phyloP scores from a whole-genome alignment of 106 monocot species.

The Alisma plantagoaquatica region DNA sequence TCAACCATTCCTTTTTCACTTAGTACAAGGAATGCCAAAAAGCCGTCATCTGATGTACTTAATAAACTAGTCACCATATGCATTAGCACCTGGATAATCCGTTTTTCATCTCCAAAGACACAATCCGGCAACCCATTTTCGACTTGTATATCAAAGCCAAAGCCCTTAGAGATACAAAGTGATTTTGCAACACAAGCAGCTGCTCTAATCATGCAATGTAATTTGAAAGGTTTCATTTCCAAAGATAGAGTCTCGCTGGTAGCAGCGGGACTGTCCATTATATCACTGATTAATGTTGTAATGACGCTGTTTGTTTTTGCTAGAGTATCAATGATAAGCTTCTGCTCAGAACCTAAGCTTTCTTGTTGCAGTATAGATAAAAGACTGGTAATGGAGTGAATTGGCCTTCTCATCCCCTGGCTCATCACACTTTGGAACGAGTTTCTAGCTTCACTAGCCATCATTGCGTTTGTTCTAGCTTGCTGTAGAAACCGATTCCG shows the following conservation, averaged over 20 bases:
- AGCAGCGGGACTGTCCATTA: slow-evolving; percentile 27
- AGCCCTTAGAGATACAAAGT: slow-evolving; percentile 38
- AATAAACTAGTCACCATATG: slow-evolving; percentile 38
- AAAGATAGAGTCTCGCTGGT: slow-evolving; percentile 24
- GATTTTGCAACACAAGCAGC: slow-evolving; percentile 37
- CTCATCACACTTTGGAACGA: slow-evolving; percentile 57
- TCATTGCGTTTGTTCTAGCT: slow-evolving; percentile 35
- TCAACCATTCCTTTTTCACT: slow-evolving; percentile 14
- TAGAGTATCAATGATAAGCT: slow-evolving; percentile 31
- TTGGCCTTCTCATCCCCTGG: slow-evolving; percentile 56
- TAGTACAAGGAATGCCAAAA: slow-evolving; percentile 19
- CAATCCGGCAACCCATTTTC: slow-evolving; percentile 23
- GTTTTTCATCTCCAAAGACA: slow-evolving; percentile 55
- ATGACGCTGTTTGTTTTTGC: slow-evolving; percentile 35
- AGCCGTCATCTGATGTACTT: slow-evolving; percentile 22
- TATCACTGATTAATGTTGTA: slow-evolving; percentile 44
- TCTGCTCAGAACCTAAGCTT: slow-evolving; percentile 37
- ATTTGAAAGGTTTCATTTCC: slow-evolving; percentile 29
- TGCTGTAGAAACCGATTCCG: slow-evolving; percentile 44
- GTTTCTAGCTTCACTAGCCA: slow-evolving; percentile 57
- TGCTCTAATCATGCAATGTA: slow-evolving; percentile 46
- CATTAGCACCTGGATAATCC: slow-evolving; percentile 48
- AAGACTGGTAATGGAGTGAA: slow-evolving; percentile 48
- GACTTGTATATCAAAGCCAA: slow-evolving; percentile 38
- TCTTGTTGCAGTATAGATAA: slow-evolving; percentile 64